Evolutionary conservation across 2,329 filamentous ascomycete species (phyloP).

Genomic region (Ciborinia camelliae): DNA sequence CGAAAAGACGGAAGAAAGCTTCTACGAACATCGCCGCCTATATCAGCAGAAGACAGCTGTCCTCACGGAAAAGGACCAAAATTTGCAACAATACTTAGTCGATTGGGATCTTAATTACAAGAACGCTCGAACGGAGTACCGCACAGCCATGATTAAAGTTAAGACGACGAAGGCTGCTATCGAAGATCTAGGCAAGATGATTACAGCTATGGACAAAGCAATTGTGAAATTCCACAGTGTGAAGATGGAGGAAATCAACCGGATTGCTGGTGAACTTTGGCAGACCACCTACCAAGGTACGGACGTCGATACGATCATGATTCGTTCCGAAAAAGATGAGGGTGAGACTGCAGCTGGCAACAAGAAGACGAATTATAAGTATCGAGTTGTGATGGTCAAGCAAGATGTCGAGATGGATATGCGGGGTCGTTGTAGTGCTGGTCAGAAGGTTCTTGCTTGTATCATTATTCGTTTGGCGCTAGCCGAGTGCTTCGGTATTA

Average conservation of each 20-base stretch:
- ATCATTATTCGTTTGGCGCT: conserved; percentile 97
- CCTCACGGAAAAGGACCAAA: conserved; percentile 63
- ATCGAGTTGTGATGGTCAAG: conserved; percentile 97
- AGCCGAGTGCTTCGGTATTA: conserved; percentile 93
- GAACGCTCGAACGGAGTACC: conserved; percentile 74
- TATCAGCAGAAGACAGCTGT: conserved; percentile 57
- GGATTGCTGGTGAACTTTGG: conserved; percentile 95
- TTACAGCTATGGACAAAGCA: conserved; percentile 82
- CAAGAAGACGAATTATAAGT: conserved; percentile 82
- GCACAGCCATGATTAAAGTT: conserved; percentile 83
- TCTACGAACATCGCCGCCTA: conserved; percentile 70
- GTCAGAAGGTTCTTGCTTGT: conserved; percentile 91
- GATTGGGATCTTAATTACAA: conserved; percentile 89
- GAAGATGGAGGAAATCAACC: conserved; percentile 98
- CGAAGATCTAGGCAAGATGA: conserved; percentile 81
- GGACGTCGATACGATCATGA: conserved; percentile 94
- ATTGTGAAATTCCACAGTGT: conserved; percentile 95
- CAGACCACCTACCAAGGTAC: conserved; percentile 94
- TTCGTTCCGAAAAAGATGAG: conserved; percentile 84
- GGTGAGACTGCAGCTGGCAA: conserved; percentile 47
- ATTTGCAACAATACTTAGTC: conserved; percentile 66
- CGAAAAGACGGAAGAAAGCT: conserved; percentile 60
- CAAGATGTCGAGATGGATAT: conserved; percentile 98
- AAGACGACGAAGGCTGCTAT: conserved; percentile 90
- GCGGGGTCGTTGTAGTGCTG: conserved; percentile 94